A percentile compares a stretch with the other conserved stretches of the same genome.
Evolutionary conservation across 371 early-diverging fungal species (phyloP).

Genomic region (Rhizopus microsporus): DNA sequence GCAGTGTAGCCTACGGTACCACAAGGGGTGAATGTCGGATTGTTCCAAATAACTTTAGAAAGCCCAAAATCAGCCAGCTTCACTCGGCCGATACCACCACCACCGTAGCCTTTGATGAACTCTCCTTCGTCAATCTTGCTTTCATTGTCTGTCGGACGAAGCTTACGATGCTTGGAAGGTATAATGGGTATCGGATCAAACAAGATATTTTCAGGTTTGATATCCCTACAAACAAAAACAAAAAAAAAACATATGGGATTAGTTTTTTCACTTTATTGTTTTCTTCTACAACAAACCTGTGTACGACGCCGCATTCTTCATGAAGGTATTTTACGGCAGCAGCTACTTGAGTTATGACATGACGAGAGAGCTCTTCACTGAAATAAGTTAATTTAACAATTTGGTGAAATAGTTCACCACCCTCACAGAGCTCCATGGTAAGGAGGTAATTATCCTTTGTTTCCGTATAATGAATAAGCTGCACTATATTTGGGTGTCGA

Average conservation of each 20-base stretch:
- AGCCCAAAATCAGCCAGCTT: constrained; percentile 90
- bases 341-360: constrained; percentile 88
- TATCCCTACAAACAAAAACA: constrained; percentile 57
- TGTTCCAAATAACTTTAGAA: constrained; percentile 82
- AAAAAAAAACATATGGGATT: not conserved
- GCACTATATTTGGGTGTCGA: constrained; percentile 74
- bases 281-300: constrained; percentile 51
- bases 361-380: constrained; percentile 75
- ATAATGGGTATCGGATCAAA: constrained; percentile 74
- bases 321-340: constrained; percentile 89
- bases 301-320: constrained; percentile 83
- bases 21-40: constrained; percentile 85
- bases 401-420: constrained; percentile 88
- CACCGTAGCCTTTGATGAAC: constrained; percentile 72
- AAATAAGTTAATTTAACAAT: constrained; percentile 82
- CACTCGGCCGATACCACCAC: constrained; percentile 81
- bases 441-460: constrained; percentile 66
- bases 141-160: constrained; percentile 52
- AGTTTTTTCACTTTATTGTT: not conserved
- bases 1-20: constrained; percentile 94
- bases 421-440: constrained; percentile 80
- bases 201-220: constrained; percentile 96
- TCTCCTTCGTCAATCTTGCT: constrained; percentile 66
- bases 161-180: constrained; percentile 37
- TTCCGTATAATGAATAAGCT: constrained; percentile 64